Evolutionary conservation across 495 filamentous ascomycete species (phyloP), one percentile per base, ranked within the genome.

Genomic region (Talaromyces adpressus): DNA sequence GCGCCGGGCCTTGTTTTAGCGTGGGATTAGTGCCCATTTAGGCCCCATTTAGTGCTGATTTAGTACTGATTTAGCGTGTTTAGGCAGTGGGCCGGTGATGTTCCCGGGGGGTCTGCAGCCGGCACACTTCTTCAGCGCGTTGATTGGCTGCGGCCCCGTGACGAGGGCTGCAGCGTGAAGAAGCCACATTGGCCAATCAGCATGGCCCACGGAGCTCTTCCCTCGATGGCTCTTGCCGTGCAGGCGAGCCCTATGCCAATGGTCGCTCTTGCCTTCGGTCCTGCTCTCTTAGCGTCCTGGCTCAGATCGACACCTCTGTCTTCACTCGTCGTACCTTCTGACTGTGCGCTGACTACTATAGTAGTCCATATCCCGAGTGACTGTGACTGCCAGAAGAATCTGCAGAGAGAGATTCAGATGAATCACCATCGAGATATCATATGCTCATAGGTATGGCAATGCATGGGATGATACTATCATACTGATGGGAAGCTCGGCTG

Each of bases 1-100:
- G 59, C 59, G 59, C 59, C 59, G 59, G 59, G 59, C 59, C 59
- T 51, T 61, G 59, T 61, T 61, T 61, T 61, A 61, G 59, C 59
- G 59, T 41, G 52, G n/a, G n/a, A n/a, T 53, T 53, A 3, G 27
- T 27, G 27, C 27, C 27, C 27, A 27, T 27, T 27, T 27, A 27
- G 27, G 27, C 5, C 27, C 27, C 27, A 27, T 2, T 27, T 27
- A 27, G 27, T 27, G 27, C 27, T 27, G 27, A 4, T 2, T 27
- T 27, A 27, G 27, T 27, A 4, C 27, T 27, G 27, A 4, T 27
- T 27, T 27, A 53, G 51, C 51, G 51, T 23, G 51, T 14, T 59
- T 59, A 59, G 57, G 57, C 57, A 32, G 57, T 12, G 60, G 47
- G 60, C 32, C 60, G 16, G 59, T 52, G 60, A 53, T 30, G 52